Evolutionary conservation across 2,329 filamentous ascomycete species (phyloP).

Genomic region (Aspergillus chevalieri): DNA sequence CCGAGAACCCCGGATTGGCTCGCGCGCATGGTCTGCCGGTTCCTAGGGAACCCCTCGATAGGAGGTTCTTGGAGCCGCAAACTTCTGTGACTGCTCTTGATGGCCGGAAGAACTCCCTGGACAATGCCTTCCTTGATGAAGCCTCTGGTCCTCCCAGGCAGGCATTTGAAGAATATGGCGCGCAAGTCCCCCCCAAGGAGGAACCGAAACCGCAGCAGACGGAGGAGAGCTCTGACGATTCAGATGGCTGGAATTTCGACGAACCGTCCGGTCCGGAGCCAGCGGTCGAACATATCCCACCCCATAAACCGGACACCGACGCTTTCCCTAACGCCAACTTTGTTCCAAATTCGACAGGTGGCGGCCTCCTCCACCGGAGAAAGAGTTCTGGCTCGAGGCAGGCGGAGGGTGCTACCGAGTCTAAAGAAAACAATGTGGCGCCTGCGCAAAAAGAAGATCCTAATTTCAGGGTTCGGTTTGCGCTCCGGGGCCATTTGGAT

Average conservation of each 20-base stretch:
- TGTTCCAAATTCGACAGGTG: slow-evolving; percentile 64
- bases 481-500: slow-evolving; percentile 84
- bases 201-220: slow-evolving; percentile 41
- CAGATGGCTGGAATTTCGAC: slow-evolving; percentile 90
- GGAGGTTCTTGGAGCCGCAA: slow-evolving; percentile 38
- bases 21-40: slow-evolving; percentile 34
- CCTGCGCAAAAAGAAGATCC: slow-evolving; percentile 56
- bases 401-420: slow-evolving; percentile 60
- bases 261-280: slow-evolving; percentile 56
- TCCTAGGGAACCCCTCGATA: slow-evolving; percentile 37
- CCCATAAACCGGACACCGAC: slow-evolving; percentile 74
- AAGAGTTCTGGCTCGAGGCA: slow-evolving; percentile 71
- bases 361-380: slow-evolving; percentile 63
- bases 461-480: slow-evolving; percentile 89
- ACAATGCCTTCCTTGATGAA: slow-evolving; percentile 44
- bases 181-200: slow-evolving; percentile 43
- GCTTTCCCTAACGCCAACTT: slow-evolving; percentile 75
- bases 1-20: slow-evolving; percentile 35
- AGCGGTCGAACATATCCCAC: slow-evolving; percentile 42
- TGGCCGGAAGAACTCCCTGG: slow-evolving; percentile 44
- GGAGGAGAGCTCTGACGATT: slow-evolving; percentile 47
- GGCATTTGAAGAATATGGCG: slow-evolving; percentile 51
- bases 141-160: slow-evolving; percentile 54
- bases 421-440: slow-evolving; percentile 39
- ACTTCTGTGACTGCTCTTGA: slow-evolving; percentile 49